phyloP scores from a whole-genome alignment of 2,329 filamentous ascomycete genomes.

The Neonectria sp. region DNA sequence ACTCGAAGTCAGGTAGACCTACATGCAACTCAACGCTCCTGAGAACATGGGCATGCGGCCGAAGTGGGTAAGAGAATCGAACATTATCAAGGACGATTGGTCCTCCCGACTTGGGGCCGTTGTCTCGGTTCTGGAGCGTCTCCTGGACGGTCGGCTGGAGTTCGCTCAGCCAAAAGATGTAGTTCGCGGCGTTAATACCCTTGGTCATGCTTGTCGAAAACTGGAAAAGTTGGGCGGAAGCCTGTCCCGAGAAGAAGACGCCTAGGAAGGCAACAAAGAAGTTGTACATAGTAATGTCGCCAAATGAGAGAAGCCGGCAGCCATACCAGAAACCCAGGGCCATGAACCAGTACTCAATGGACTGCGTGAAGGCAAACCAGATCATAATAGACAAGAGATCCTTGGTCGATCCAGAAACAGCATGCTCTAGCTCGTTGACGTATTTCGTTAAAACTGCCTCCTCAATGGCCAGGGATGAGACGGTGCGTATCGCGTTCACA shows the following conservation, averaged over 20 bases:
- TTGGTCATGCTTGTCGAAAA: conserved; percentile 69
- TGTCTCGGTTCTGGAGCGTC: conserved; percentile 57
- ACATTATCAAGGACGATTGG: conserved; percentile 67
- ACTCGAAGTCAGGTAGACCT: not conserved
- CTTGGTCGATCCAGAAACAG: conserved; percentile 48
- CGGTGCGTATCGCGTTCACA: conserved; percentile 56
- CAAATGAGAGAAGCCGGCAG: conserved; percentile 54
- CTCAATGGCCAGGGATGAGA: conserved; percentile 60
- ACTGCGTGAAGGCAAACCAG: conserved; percentile 56
- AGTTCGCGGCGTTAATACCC: conserved; percentile 63
- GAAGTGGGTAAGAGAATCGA: conserved; percentile 74
- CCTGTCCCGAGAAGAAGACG: conserved; percentile 63
- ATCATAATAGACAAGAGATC: conserved; percentile 53
- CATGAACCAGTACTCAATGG: conserved; percentile 56
- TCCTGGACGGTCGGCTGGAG: conserved; percentile 60
- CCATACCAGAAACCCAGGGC: conserved; percentile 61
- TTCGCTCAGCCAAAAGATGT: conserved; percentile 64
- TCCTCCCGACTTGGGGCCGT: conserved; percentile 52
- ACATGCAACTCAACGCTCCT: conserved; percentile 54
- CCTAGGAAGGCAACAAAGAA: conserved; percentile 67
- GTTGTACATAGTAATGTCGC: conserved; percentile 67
- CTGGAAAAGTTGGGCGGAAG: conserved; percentile 58
- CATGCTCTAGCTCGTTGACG: conserved; percentile 49
- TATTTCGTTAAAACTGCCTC: conserved; percentile 52
- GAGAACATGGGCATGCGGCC: conserved; percentile 58